Evolutionary conservation across 1,284 basidiomycete genomes (phyloP).

Genomic region (Fomes fomentarius): DNA sequence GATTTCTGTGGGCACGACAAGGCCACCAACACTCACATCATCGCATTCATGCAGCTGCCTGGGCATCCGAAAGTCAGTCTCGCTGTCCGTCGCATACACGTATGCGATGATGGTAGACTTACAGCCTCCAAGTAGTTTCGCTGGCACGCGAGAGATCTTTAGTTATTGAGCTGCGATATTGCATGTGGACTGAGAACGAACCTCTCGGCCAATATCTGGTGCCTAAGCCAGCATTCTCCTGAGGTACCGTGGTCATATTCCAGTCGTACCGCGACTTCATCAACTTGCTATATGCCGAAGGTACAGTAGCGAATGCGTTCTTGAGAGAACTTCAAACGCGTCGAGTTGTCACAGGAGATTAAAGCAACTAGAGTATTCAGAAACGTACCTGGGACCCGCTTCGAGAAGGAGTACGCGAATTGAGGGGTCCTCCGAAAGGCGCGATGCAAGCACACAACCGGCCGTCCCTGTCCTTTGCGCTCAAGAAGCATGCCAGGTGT

Average conservation of each 20-base stretch:
- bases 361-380: too few species aligned
- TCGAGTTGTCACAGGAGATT: too few species aligned
- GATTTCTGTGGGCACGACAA: not conserved
- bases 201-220: slow-evolving; percentile 65
- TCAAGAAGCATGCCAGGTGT: not conserved
- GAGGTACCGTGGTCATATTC: slow-evolving; percentile 57
- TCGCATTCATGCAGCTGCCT: slow-evolving; percentile 71
- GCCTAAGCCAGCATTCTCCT: slow-evolving; percentile 47
- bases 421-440: slow-evolving; percentile 61
- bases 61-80: too few species aligned
- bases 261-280: slow-evolving; percentile 52
- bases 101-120: slow-evolving; percentile 28
- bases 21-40: slow-evolving; percentile 49
- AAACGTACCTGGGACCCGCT: slow-evolving; percentile 63
- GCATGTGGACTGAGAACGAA: slow-evolving; percentile 37
- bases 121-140: slow-evolving; percentile 73
- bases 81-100: not conserved
- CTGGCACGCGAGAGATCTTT: slow-evolving; percentile 35
- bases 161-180: not conserved
- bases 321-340: slow-evolving; percentile 23
- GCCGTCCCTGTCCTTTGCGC: slow-evolving; percentile 55
- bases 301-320: slow-evolving; percentile 27
- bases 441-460: slow-evolving; percentile 68
- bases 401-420: slow-evolving; percentile 66
- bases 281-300: slow-evolving; percentile 33